Conservation (phyloP, 129 eudicot species). For the Saposhnikovia divaricata region DNA sequence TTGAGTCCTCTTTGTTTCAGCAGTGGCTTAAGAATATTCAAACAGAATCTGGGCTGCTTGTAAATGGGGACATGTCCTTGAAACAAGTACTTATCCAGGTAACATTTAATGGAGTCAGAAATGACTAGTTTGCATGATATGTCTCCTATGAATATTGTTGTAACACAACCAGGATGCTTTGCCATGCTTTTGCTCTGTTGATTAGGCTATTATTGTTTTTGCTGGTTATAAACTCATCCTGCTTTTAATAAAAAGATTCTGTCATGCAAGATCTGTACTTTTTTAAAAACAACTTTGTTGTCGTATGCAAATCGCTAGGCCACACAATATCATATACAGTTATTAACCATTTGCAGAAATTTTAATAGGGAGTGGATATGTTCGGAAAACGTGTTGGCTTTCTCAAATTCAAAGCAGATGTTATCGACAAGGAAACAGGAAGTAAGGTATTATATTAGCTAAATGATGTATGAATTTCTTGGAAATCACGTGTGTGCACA, state of each 20-base stretch:
- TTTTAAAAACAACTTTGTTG: too few species aligned
- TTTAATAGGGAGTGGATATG: conserved; percentile 77
- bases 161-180: not conserved
- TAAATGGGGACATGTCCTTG: conserved; percentile 63
- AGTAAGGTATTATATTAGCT: conserved; percentile 46
- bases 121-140: not conserved
- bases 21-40: conserved; percentile 91
- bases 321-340: not conserved
- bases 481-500: not conserved
- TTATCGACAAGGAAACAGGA: conserved; percentile 81
- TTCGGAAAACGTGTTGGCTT: conserved; percentile 91
- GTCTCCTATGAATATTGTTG: not conserved
- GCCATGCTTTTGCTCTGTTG: not conserved
- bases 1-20: conserved; percentile 74
- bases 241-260: not conserved
- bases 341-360: not conserved
- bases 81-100: conserved; percentile 96
- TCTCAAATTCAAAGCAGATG: conserved; percentile 93
- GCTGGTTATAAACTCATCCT: not conserved
- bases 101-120: not conserved
- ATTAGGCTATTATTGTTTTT: not conserved
- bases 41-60: conserved; percentile 58
- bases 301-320: not conserved
- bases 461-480: not conserved
- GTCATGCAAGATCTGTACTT: not conserved